Conservation (phyloP, 2,329 filamentous ascomycete species). For the Ophiostoma pallidulum region DNA sequence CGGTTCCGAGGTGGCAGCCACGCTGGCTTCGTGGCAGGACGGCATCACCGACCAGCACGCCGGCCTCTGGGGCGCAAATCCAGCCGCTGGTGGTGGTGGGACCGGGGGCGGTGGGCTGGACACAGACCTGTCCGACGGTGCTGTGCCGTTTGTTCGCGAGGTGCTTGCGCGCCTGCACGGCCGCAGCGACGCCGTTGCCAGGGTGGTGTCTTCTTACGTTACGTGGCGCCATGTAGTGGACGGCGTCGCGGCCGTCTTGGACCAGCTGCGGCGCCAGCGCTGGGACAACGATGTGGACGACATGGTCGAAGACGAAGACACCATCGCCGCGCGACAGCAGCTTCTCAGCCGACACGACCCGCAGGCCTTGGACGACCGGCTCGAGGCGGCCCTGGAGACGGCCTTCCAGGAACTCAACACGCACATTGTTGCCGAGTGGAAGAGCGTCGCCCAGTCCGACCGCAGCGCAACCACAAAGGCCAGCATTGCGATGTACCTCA, state of each 20-base stretch:
- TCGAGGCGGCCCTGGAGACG: conserved; percentile 24
- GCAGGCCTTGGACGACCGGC: conserved; percentile 25
- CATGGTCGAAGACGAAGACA: conserved; percentile 66
- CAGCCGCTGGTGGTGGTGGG: not conserved
- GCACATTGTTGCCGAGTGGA: conserved; percentile 43
- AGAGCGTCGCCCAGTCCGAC: conserved; percentile 31
- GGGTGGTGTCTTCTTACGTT: conserved; percentile 54
- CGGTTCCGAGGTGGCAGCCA: conserved; percentile 52
- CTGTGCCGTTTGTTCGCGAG: conserved; percentile 56
- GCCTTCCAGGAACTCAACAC: conserved; percentile 41
- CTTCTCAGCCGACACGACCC: conserved; percentile 56
- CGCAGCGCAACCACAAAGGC: conserved; percentile 39
- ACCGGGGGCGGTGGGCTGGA: conserved; percentile 33
- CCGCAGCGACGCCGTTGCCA: conserved; percentile 55
- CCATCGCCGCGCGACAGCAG: conserved; percentile 55
- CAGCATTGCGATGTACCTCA: conserved; percentile 52
- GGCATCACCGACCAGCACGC: conserved; percentile 40
- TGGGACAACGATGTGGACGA: conserved; percentile 70
- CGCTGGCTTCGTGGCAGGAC: conserved; percentile 51
- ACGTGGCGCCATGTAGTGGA: conserved; percentile 68
- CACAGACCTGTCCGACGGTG: conserved; percentile 56
- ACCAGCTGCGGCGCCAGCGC: conserved; percentile 54
- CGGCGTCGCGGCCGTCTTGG: conserved; percentile 53
- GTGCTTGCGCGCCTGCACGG: conserved; percentile 65
- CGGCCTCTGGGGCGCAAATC: conserved; percentile 51